Conservation (phyloP, 306 rosid genomes). For the Canavalia gladiata region DNA sequence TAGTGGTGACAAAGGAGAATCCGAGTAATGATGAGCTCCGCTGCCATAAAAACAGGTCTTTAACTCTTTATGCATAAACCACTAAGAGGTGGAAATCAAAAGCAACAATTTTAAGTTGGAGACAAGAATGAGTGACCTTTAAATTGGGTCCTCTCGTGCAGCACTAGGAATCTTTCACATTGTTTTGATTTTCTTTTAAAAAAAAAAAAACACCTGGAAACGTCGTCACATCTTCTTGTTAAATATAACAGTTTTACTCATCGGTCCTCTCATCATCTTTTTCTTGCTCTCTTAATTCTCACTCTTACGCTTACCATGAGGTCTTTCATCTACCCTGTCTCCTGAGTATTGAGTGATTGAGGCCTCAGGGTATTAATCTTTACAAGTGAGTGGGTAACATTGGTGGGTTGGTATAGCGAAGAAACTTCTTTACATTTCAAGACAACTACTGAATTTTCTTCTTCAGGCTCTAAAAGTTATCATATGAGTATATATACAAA, state of each 20-base stretch:
- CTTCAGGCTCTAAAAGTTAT: neutral
- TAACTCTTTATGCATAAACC: slow-evolving; percentile 62
- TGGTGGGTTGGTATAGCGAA: slow-evolving; percentile 1
- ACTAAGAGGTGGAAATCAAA: slow-evolving; percentile 69
- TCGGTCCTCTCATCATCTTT: slow-evolving; percentile 45
- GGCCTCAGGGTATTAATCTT: slow-evolving; percentile 25
- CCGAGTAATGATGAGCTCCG: slow-evolving; percentile 75
- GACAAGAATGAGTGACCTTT: slow-evolving; percentile 65
- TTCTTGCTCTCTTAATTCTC: slow-evolving; percentile 47
- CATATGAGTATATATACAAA: neutral
- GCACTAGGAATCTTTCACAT: slow-evolving; percentile 48
- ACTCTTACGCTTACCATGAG: slow-evolving; percentile 39
- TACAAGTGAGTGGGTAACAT: slow-evolving; percentile 55
- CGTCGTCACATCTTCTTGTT: slow-evolving; percentile 47
- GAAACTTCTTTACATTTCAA: slow-evolving; percentile 23
- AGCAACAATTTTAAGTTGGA: slow-evolving; percentile 57
- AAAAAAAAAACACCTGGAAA: slow-evolving; percentile 46
- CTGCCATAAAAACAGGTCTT: slow-evolving; percentile 65
- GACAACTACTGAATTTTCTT: slow-evolving; percentile 10
- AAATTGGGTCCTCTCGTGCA: slow-evolving; percentile 54
- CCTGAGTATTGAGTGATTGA: slow-evolving; percentile 44
- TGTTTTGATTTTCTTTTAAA: slow-evolving; percentile 49
- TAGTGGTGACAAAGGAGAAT: slow-evolving; percentile 68
- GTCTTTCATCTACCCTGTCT: slow-evolving; percentile 20
- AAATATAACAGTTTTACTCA: slow-evolving; percentile 57